These are phyloP conservation scores for Sporothrix variecibatus DNA, from an alignment of 2,329 filamentous ascomycete species.

Conservation along the genomic window DNA sequence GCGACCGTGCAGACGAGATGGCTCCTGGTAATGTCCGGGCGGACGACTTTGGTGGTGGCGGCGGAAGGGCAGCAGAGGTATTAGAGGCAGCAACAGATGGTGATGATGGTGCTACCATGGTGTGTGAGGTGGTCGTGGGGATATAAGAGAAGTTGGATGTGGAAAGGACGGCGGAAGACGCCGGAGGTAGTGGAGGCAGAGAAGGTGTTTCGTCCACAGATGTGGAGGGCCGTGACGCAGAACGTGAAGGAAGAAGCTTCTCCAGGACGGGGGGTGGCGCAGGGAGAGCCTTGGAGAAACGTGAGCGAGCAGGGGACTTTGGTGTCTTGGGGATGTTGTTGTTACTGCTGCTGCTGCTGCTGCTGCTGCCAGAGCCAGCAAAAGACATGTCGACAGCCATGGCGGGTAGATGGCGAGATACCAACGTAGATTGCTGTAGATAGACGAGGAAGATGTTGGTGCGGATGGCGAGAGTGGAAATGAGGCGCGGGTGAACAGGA, in stretches of 20 bases:
- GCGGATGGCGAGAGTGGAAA: background rate
- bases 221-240: background rate
- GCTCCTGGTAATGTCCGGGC: slow-evolving; percentile 20
- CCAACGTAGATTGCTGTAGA: too few relatives aligned
- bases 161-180: slow-evolving; percentile 16
- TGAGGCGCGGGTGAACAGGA: slow-evolving; percentile 4
- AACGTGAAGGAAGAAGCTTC: slow-evolving; percentile 18
- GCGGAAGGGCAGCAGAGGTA: background rate
- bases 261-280: slow-evolving; percentile 42
- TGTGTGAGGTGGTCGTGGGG: background rate
- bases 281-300: slow-evolving; percentile 61
- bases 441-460: background rate
- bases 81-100: background rate
- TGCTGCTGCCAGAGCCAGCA: slow-evolving; percentile 17
- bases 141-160: slow-evolving; percentile 21
- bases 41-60: slow-evolving; percentile 21
- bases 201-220: background rate
- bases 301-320: slow-evolving; percentile 49
- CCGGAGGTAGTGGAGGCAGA: slow-evolving; percentile 25
- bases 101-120: background rate
- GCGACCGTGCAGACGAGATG: slow-evolving; percentile 10
- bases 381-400: slow-evolving; percentile 11
- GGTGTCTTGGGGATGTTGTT: slow-evolving; percentile 26
- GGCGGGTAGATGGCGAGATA: slow-evolving; percentile 1
- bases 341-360: slow-evolving; percentile 1